phyloP scores from a whole-genome alignment of 768 basidiomycete species.

The Hericium rajendrae region DNA sequence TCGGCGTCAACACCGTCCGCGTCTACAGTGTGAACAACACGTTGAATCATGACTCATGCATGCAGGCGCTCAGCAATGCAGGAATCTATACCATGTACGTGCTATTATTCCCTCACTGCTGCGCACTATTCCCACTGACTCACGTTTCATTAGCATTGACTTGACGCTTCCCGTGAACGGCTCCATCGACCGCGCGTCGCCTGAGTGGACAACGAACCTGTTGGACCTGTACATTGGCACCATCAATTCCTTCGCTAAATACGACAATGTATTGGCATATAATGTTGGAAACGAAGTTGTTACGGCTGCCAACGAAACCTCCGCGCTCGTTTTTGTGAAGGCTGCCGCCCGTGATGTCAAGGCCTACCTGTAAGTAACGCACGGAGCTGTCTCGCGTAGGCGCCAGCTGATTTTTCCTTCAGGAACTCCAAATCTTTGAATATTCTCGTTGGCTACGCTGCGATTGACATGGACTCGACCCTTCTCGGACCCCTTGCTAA shows the following conservation, averaged over 20 bases:
- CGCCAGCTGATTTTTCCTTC: constrained; percentile 1
- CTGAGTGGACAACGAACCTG: constrained; percentile 77
- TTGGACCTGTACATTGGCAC: constrained; percentile 69
- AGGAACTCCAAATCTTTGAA: constrained; percentile 46
- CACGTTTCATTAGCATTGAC: constrained; percentile 52
- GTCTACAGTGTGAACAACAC: constrained; percentile 81
- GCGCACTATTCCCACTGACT: constrained; percentile 3
- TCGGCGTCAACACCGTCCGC: constrained; percentile 75
- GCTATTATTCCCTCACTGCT: background rate
- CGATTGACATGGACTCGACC: constrained; percentile 60
- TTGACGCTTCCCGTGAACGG: constrained; percentile 79
- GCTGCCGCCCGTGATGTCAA: constrained; percentile 85
- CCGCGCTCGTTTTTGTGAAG: constrained; percentile 72
- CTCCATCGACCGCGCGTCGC: constrained; percentile 63
- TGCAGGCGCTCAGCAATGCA: constrained; percentile 64
- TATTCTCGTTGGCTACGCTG: constrained; percentile 75
- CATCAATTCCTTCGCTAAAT: constrained; percentile 71
- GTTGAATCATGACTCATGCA: constrained; percentile 81
- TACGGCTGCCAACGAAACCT: constrained; percentile 40
- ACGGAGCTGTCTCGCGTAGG: background rate
- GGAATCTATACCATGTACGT: constrained; percentile 86
- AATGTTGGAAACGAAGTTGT: constrained; percentile 87
- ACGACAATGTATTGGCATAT: constrained; percentile 83
- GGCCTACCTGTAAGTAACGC: constrained; percentile 62
- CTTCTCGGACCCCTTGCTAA: constrained; percentile 64